A percentile compares a stretch with the other conserved stretches of the same genome.
phyloP scores from a whole-genome alignment of 1,139 yeast species.

The Zygosaccharomyces pseudobailii region DNA sequence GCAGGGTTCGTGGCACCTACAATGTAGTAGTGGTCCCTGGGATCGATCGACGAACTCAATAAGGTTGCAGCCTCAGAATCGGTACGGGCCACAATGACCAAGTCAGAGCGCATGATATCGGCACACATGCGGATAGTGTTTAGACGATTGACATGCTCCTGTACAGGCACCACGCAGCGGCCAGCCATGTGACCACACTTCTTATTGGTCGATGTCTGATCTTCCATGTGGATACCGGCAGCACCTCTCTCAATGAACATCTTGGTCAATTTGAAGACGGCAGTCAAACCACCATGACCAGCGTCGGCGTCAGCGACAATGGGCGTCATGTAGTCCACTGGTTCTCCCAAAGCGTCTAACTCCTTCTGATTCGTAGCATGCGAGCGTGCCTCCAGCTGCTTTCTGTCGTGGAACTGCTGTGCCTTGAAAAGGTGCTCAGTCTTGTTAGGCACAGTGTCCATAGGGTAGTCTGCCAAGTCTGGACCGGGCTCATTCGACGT shows the following conservation, averaged over 20 bases:
- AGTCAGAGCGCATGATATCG: slow-evolving; percentile 83
- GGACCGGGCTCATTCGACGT: slow-evolving; percentile 97
- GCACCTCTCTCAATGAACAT: slow-evolving; percentile 98
- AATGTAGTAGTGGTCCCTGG: slow-evolving; percentile 89
- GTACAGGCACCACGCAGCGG: slow-evolving; percentile 94
- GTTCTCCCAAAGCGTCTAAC: slow-evolving; percentile 40
- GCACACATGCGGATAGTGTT: slow-evolving; percentile 95
- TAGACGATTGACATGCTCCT: slow-evolving; percentile 91
- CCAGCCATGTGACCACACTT: slow-evolving; percentile 98
- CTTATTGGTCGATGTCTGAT: slow-evolving; percentile 98
- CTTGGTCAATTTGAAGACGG: slow-evolving; percentile 91
- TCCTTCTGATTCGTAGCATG: slow-evolving; percentile 51
- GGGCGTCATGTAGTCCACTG: slow-evolving; percentile 83
- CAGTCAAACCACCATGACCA: slow-evolving; percentile 98
- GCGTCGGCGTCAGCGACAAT: slow-evolving; percentile 97
- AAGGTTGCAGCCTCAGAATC: slow-evolving; percentile 97
- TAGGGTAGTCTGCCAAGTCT: slow-evolving; percentile 96
- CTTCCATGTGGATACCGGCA: slow-evolving; percentile 97
- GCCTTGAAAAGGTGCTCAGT: slow-evolving; percentile 97
- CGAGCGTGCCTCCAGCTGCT: slow-evolving; percentile 86
- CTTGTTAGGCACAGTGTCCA: slow-evolving; percentile 98
- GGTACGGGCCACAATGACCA: slow-evolving; percentile 88
- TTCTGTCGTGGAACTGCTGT: slow-evolving; percentile 94
- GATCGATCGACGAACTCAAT: slow-evolving; percentile 88
- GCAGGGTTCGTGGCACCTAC: slow-evolving; percentile 88